Base-by-base conservation (phyloP, 2,329 filamentous ascomycete species). In the Chaetothyriales sp. region DNA sequence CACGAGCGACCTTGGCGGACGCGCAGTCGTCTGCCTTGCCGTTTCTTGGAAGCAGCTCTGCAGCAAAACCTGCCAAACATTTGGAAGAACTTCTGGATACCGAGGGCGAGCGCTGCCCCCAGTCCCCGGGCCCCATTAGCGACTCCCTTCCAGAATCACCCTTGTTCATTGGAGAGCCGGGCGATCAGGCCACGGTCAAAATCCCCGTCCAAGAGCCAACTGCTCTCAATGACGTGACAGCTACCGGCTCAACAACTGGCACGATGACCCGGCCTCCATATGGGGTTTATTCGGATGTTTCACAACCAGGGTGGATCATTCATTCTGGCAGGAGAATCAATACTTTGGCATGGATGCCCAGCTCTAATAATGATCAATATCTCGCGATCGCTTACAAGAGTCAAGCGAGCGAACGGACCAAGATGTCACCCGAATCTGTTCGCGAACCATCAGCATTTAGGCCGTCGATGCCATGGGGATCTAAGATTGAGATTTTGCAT, bases 401-500 rank as follows among this genome's bases (percentile, higher is more conserved):
- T 68, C 19, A 61, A 64, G 7, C 59, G 65, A 9, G 60, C 53
- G 57, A 48, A 44, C 55, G 15, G 60, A 64, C 43, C 54, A 57
- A n/a, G 52, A 59, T 43, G 26, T 22, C 10, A 39, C 43, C 58
- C 15, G 52, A 58, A 44, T 18, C 39, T 8, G 44, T 44, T 18
- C 12, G 44, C 18, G 46, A 50, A 22, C 50, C 71, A 6, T 70
- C 74, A 18, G 70, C 76, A 3, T 79, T 79, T 59, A 67, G 67
- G 15, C 67, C 75, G 8, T 72, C 73, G 3, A 61, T 66, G 5
- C 64, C 70, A 15, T 73, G 70, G 53, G 69, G 72, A 15, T 69
- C 71, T 12, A 71, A 70, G 2, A 69, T 81, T 28, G 77, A 81
- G 55, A 72, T 82, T 5, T 81, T 78, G 78, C 66, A 71, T 5